These are phyloP conservation scores for Candida takata DNA, from an alignment of 805 yeast species.

Conservation along the genomic window DNA sequence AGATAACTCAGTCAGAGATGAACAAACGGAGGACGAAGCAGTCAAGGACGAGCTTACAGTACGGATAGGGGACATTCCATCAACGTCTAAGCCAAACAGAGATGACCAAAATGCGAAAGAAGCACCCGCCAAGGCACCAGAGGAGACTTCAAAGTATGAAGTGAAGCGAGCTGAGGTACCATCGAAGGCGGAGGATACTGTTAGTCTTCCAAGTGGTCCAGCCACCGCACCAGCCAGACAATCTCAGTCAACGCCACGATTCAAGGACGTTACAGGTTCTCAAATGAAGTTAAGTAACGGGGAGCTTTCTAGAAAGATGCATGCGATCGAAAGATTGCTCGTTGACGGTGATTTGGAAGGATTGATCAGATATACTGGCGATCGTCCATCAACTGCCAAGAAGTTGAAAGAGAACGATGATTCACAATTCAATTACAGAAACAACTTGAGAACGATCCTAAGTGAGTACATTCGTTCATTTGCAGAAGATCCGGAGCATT, in stretches of 20 bases:
- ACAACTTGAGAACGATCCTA: conserved; percentile 1
- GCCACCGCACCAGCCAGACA: not conserved
- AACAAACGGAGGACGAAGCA: too few relatives aligned
- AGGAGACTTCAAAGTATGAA: not conserved
- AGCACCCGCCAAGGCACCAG: too few relatives aligned
- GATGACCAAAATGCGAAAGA: too few relatives aligned
- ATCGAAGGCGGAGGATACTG: not conserved
- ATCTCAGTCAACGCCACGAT: not conserved
- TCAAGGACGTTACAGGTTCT: conserved; percentile 1
- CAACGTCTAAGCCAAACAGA: too few relatives aligned
- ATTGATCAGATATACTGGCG: not conserved
- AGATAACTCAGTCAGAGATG: too few relatives aligned
- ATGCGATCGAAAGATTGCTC: not conserved
- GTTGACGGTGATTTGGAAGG: not conserved
- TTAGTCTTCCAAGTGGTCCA: not conserved
- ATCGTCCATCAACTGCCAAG: conserved; percentile 1
- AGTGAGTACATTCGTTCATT: not conserved
- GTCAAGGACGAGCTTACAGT: too few relatives aligned
- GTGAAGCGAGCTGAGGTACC: too few relatives aligned
- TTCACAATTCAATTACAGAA: not conserved
- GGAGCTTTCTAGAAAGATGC: not conserved
- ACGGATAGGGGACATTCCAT: too few relatives aligned
- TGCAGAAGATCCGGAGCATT: not conserved
- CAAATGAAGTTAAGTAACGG: not conserved
- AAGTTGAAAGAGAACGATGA: conserved; percentile 2